Percentiles rank a stretch among this genome's conserved stretches.
Evolutionary conservation across 139 green algal genomes (phyloP).

Genomic region (Pleodorina starrii): DNA sequence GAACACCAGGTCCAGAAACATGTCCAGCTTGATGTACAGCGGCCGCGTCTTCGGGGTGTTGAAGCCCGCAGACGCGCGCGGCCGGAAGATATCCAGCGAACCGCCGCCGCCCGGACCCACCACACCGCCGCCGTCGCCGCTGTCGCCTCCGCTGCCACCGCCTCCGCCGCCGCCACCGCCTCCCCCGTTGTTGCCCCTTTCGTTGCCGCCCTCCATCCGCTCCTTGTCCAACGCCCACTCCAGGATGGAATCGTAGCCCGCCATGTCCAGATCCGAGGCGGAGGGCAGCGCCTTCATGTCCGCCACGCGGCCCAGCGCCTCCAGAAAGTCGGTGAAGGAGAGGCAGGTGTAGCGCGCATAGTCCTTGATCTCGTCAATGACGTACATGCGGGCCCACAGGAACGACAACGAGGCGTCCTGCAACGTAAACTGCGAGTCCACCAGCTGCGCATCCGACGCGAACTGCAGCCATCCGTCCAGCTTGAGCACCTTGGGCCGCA

Average conservation of each 20-base stretch:
- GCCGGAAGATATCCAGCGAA: constrained; percentile 60
- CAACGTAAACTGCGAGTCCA: constrained; percentile 75
- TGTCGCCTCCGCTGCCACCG: not conserved
- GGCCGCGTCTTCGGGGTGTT: constrained; percentile 66
- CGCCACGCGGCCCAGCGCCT: constrained; percentile 76
- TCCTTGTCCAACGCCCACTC: constrained; percentile 80
- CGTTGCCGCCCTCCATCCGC: constrained; percentile 63
- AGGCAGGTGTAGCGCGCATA: constrained; percentile 74
- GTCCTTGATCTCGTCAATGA: constrained; percentile 87
- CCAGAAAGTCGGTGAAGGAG: constrained; percentile 84
- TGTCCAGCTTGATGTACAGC: constrained; percentile 81
- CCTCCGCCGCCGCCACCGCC: not conserved
- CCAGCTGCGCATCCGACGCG: constrained; percentile 66
- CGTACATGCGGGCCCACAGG: constrained; percentile 81
- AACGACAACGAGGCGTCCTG: constrained; percentile 76
- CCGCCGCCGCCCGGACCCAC: not conserved
- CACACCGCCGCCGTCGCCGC: not conserved
- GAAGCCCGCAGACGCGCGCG: constrained; percentile 52
- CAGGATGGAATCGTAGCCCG: constrained; percentile 77
- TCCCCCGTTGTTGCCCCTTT: not conserved
- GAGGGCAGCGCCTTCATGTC: constrained; percentile 80
- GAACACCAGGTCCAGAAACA: constrained; percentile 84
- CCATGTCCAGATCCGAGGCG: constrained; percentile 63
- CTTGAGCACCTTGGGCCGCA: constrained; percentile 80
- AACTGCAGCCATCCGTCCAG: constrained; percentile 82